Conservation (phyloP, 768 basidiomycete genomes). For the Phanerochaete sordida region DNA sequence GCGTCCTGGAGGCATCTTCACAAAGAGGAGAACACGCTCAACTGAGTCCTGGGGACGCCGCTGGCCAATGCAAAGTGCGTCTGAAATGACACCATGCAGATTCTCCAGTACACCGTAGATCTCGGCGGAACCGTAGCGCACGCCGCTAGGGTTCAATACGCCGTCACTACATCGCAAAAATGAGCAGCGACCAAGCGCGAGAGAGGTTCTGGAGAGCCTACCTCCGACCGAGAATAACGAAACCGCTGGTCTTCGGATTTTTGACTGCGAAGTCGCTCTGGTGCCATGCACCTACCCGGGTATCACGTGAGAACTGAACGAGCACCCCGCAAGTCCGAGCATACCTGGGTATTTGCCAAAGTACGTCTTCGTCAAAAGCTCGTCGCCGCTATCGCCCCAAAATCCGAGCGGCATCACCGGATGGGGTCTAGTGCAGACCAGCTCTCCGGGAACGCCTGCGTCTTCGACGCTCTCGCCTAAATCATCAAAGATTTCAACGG, state of each 20-base stretch:
- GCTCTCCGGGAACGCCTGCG: constrained; percentile 55
- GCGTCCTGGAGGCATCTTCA: constrained; percentile 52
- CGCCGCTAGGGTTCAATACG: constrained; percentile 72
- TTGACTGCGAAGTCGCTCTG: constrained; percentile 56
- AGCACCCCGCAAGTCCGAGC: background rate
- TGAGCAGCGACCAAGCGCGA: background rate
- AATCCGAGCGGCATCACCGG: constrained; percentile 65
- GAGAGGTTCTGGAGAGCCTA: no score
- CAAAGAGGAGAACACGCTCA: constrained; percentile 72
- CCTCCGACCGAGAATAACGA: constrained; percentile 77
- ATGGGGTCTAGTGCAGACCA: constrained; percentile 73
- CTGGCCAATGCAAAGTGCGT: constrained; percentile 70
- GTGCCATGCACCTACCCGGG: constrained; percentile 67
- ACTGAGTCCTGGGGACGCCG: constrained; percentile 61
- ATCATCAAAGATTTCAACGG: constrained; percentile 53
- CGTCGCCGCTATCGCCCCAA: constrained; percentile 59
- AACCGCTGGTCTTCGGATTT: constrained; percentile 67
- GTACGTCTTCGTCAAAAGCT: constrained; percentile 58
- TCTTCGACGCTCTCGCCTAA: constrained; percentile 48
- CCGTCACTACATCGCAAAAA: no score
- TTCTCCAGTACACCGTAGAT: constrained; percentile 42
- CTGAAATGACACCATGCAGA: constrained; percentile 58
- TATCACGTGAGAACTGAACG: background rate
- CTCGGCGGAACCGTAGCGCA: constrained; percentile 78
- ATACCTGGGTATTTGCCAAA: constrained; percentile 59